A percentile compares a stretch with the other conserved stretches of the same genome.
These are phyloP conservation scores for Punica granatum DNA, from an alignment of 345 rosid genomes.

Conservation along the genomic window DNA sequence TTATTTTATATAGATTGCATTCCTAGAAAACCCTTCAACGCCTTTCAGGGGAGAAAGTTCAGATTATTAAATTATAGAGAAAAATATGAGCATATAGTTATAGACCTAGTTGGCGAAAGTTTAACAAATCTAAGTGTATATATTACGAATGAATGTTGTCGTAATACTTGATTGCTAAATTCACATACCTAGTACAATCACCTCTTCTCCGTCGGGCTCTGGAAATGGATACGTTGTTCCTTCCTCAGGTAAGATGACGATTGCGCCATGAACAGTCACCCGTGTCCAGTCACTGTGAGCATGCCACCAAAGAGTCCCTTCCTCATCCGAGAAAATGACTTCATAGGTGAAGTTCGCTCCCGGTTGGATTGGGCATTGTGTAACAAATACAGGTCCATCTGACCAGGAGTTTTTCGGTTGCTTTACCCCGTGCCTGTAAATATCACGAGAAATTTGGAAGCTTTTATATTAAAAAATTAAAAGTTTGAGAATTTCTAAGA, in stretches of 20 bases:
- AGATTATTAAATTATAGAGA: no score
- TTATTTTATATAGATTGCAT: no score
- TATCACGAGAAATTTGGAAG: background rate
- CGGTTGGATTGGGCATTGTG: constrained; percentile 18
- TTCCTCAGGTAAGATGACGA: constrained; percentile 18
- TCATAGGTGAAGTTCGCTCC: constrained; percentile 17
- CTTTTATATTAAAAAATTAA: no score
- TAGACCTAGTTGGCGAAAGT: no score
- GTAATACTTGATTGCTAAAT: no score
- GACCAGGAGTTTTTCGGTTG: constrained; percentile 23
- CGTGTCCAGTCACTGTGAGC: constrained; percentile 37
- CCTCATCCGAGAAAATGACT: constrained; percentile 20
- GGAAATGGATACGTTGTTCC: constrained; percentile 20
- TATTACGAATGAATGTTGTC: no score
- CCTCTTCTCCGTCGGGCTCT: constrained; percentile 14
- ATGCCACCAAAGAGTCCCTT: constrained; percentile 41
- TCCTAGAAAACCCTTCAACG: no score
- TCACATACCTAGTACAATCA: constrained; percentile 9
- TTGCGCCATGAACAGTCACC: constrained; percentile 30
- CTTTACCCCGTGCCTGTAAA: constrained; percentile 23
- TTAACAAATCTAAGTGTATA: no score
- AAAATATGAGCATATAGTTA: no score
- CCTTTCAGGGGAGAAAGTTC: no score
- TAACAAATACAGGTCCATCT: constrained; percentile 22
- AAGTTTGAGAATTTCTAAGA: no score